A percentile compares a stretch with the other conserved stretches of the same genome.
These are phyloP conservation scores for Aspergillus sp. DNA, from an alignment of 2,329 filamentous ascomycete genomes.

Conservation along the genomic window DNA sequence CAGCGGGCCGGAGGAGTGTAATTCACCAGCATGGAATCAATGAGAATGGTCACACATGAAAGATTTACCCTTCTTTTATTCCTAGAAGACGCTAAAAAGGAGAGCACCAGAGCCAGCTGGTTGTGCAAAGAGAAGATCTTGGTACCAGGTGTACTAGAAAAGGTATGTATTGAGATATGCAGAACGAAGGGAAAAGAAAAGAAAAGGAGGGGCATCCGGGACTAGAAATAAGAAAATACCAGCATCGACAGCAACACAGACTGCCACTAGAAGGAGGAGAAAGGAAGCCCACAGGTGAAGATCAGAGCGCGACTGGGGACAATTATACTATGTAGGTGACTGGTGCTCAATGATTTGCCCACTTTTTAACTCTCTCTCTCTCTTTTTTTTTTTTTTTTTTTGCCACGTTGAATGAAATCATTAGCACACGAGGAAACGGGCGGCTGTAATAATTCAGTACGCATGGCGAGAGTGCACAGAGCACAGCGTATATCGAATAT, in stretches of 20 bases:
- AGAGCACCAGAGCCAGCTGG: background rate
- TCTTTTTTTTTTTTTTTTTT: constrained; percentile 6
- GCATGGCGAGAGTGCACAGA: no score
- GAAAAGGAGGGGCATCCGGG: background rate
- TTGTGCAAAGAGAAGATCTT: background rate
- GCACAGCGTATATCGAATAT: no score
- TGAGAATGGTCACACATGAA: background rate
- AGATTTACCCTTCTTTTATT: background rate
- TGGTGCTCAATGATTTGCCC: background rate
- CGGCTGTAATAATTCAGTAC: no score
- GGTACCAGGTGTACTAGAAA: no score
- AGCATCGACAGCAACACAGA: background rate
- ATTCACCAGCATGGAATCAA: background rate
- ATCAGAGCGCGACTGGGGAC: background rate
- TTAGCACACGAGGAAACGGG: no score
- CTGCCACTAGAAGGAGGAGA: background rate
- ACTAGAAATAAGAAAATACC: background rate
- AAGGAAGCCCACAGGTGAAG: background rate
- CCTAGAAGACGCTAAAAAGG: background rate
- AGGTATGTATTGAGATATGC: background rate
- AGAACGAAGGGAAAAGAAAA: background rate
- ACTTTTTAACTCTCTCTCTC: background rate
- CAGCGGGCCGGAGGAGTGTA: background rate
- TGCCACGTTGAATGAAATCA: constrained; percentile 25
- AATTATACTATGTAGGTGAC: no score